Conservation (phyloP, 1,139 yeast species). For the Nakaseomyces glabratus region DNA sequence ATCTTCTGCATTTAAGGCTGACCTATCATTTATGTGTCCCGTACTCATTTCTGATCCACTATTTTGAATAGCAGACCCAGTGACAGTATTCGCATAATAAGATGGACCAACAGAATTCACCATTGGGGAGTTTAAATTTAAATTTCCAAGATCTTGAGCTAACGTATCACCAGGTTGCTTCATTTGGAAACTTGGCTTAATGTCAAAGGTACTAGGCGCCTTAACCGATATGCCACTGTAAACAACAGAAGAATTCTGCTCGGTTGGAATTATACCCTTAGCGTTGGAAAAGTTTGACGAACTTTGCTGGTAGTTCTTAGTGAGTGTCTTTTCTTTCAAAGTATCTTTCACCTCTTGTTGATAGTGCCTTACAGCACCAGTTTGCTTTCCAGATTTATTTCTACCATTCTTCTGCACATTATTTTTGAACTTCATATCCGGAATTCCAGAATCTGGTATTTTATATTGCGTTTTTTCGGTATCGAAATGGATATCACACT, state of each 20-base stretch:
- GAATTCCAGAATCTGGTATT: background rate
- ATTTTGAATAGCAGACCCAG: background rate
- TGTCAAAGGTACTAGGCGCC: constrained; percentile 23
- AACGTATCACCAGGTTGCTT: constrained; percentile 7
- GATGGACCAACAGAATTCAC: background rate
- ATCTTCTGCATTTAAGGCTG: background rate
- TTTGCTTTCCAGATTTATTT: constrained; percentile 5
- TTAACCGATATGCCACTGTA: constrained; percentile 29
- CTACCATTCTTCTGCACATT: too few species aligned
- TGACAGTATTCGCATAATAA: background rate
- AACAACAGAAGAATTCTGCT: constrained; percentile 13
- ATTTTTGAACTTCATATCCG: background rate
- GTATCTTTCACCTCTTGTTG: constrained; percentile 5
- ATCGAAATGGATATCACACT: constrained; percentile 29
- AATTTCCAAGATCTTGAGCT: constrained; percentile 5
- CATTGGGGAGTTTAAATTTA: constrained; percentile 3
- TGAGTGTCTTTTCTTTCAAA: background rate
- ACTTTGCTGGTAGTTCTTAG: background rate
- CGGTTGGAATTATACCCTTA: background rate
- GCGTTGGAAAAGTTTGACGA: background rate
- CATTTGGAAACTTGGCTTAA: constrained; percentile 19
- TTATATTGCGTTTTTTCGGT: constrained; percentile 6
- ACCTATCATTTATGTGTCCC: background rate
- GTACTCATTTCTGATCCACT: too few species aligned
- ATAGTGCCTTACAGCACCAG: constrained; percentile 9